Evolutionary conservation across 202 grass and related monocot species (phyloP).

Genomic region (Musa balbisiana): DNA sequence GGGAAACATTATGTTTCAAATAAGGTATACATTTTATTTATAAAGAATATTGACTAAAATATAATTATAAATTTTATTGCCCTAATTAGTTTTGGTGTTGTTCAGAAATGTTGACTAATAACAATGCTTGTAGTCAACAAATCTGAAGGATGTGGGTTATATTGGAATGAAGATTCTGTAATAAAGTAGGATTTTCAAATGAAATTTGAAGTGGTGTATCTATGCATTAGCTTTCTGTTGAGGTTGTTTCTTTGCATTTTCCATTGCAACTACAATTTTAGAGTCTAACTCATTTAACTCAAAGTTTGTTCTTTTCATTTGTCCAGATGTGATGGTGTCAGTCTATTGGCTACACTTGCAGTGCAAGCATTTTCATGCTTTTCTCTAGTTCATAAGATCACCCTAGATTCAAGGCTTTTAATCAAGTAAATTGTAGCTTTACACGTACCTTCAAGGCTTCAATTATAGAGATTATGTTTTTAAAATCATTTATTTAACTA

Average conservation of each 20-base stretch:
- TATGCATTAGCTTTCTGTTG: not conserved
- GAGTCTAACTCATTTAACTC: not conserved
- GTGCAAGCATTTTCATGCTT: not conserved
- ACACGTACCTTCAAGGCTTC: too few relatives aligned
- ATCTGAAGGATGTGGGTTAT: too few relatives aligned
- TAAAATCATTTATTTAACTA: not conserved
- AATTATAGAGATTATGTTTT: too few relatives aligned
- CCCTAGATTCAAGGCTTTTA: not conserved
- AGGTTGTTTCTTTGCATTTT: not conserved
- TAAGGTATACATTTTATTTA: conserved; percentile 35
- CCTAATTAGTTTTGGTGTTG: too few relatives aligned
- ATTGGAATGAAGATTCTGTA: too few relatives aligned
- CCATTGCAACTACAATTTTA: too few relatives aligned
- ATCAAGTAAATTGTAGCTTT: too few relatives aligned
- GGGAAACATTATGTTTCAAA: conserved; percentile 77
- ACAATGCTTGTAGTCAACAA: too few relatives aligned
- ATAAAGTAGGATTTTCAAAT: too few relatives aligned
- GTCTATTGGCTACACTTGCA: not conserved
- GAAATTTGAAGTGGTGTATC: too few relatives aligned
- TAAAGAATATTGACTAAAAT: not conserved
- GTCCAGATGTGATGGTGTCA: not conserved
- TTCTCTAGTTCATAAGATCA: not conserved
- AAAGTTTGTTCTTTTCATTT: not conserved
- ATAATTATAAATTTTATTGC: too few relatives aligned
- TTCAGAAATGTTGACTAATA: too few relatives aligned